These are phyloP conservation scores for Apiotrichum akiyoshidainum DNA, from an alignment of 1,284 basidiomycete species.

Conservation along the genomic window DNA sequence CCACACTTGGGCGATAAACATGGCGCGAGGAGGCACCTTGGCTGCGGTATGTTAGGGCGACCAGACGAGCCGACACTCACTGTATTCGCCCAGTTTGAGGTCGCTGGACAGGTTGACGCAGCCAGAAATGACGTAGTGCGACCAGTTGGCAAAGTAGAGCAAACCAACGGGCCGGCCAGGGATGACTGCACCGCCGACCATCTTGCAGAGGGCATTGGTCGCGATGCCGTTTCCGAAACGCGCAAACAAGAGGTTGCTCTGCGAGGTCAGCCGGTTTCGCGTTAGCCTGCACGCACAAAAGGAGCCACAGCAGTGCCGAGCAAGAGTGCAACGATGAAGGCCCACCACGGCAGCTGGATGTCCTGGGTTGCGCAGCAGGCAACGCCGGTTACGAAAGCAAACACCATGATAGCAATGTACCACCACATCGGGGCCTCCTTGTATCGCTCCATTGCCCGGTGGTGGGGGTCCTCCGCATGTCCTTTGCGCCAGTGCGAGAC, in stretches of 20 bases:
- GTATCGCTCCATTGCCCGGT: constrained; percentile 33
- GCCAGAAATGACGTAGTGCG: constrained; percentile 25
- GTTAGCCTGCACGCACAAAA: constrained; percentile 14
- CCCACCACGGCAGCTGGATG: constrained; percentile 25
- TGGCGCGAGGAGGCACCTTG: constrained; percentile 32
- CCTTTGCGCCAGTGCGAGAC: constrained; percentile 56
- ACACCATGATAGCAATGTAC: constrained; percentile 25
- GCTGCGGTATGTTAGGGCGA: constrained; percentile 11
- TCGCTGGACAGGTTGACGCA: constrained; percentile 21
- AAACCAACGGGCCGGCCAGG: constrained; percentile 29
- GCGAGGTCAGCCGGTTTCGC: background rate
- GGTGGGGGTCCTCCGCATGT: constrained; percentile 61
- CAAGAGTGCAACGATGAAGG: constrained; percentile 24
- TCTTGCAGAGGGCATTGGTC: constrained; percentile 28
- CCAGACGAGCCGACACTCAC: constrained; percentile 6
- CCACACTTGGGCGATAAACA: constrained; percentile 27
- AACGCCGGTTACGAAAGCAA: constrained; percentile 27
- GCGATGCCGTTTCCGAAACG: constrained; percentile 28
- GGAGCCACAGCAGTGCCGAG: constrained; percentile 27
- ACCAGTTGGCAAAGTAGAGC: constrained; percentile 30
- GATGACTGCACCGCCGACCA: constrained; percentile 23
- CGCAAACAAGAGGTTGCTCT: constrained; percentile 25
- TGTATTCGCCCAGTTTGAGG: constrained; percentile 27
- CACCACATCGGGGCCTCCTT: constrained; percentile 38
- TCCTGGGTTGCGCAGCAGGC: constrained; percentile 25